Percentiles rank a stretch among this genome's conserved stretches.
Conservation (phyloP, 2,329 filamentous ascomycete genomes). For the Didymella lethalis region DNA sequence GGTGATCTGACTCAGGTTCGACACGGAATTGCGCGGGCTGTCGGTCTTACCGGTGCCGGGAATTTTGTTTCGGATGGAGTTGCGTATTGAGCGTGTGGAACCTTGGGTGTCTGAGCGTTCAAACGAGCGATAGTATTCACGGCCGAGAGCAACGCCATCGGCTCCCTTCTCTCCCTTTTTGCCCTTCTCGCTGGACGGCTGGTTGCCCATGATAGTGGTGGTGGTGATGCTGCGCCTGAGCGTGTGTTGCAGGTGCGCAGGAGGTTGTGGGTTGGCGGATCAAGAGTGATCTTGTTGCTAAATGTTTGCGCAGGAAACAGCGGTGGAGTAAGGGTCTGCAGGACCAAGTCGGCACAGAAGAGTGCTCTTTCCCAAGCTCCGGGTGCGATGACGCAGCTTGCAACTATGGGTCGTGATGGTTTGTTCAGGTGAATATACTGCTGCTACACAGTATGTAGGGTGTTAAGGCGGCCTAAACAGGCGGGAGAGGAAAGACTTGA, state of each 20-base stretch:
- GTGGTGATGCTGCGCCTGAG: constrained; percentile 34
- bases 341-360: constrained; percentile 24
- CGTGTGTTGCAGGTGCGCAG: constrained; percentile 17
- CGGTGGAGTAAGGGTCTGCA: constrained; percentile 29
- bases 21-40: constrained; percentile 80
- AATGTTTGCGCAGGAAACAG: constrained; percentile 23
- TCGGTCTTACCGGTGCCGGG: constrained; percentile 74
- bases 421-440: constrained; percentile 8
- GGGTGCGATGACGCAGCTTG: constrained; percentile 29
- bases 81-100: constrained; percentile 84
- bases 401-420: constrained; percentile 20
- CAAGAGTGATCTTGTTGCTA: constrained; percentile 7
- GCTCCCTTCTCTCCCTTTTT: constrained; percentile 55
- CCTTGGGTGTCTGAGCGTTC: constrained; percentile 92
- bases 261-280: constrained; percentile 18
- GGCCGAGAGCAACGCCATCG: constrained; percentile 71
- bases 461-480: constrained; percentile 57
- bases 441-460: constrained; percentile 8
- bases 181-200: constrained; percentile 69
- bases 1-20: constrained; percentile 56
- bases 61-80: constrained; percentile 85
- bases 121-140: constrained; percentile 81
- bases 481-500: constrained; percentile 55
- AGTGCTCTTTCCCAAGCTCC: constrained; percentile 28
- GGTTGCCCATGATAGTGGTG: constrained; percentile 71